Evolutionary conservation across 202 grass and related monocot species (phyloP).

Genomic region (Sporobolus alterniflorus): DNA sequence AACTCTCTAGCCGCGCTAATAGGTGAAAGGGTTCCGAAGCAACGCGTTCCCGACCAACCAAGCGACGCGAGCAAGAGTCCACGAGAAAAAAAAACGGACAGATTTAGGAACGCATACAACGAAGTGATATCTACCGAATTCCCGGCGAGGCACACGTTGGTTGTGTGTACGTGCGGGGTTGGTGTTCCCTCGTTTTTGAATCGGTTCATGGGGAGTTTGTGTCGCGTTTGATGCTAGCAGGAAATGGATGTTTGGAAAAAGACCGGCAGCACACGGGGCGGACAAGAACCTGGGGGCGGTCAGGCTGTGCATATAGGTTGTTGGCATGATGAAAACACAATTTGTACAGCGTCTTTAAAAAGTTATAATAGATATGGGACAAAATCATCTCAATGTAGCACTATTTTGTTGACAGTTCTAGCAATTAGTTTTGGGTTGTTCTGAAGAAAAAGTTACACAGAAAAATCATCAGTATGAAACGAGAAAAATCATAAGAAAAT

Average conservation of each 20-base stretch:
- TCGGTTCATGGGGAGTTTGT: not conserved
- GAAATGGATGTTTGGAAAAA: not conserved
- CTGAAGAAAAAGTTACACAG: not conserved
- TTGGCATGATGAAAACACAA: not conserved
- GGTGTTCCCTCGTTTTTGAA: constrained; percentile 5
- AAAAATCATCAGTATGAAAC: not conserved
- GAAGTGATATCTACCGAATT: not conserved
- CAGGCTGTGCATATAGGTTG: too few species aligned
- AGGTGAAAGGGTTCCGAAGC: too few species aligned
- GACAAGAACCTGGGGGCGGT: not conserved
- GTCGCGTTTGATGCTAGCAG: not conserved
- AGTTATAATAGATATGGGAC: too few species aligned
- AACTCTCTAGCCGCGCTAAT: too few species aligned
- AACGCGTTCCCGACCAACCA: constrained; percentile 38
- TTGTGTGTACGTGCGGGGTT: constrained; percentile 26
- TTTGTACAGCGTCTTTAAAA: not conserved
- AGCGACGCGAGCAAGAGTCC: not conserved
- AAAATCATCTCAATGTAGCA: not conserved
- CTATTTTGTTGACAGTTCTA: not conserved
- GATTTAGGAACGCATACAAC: not conserved
- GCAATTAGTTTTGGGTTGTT: not conserved
- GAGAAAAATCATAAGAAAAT: not conserved
- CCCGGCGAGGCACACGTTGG: constrained; percentile 4
- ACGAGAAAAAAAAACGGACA: not conserved
- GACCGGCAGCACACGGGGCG: too few species aligned